Evolutionary conservation across 805 yeast species (phyloP).

Genomic region (Ogataea nitratoaversa): DNA sequence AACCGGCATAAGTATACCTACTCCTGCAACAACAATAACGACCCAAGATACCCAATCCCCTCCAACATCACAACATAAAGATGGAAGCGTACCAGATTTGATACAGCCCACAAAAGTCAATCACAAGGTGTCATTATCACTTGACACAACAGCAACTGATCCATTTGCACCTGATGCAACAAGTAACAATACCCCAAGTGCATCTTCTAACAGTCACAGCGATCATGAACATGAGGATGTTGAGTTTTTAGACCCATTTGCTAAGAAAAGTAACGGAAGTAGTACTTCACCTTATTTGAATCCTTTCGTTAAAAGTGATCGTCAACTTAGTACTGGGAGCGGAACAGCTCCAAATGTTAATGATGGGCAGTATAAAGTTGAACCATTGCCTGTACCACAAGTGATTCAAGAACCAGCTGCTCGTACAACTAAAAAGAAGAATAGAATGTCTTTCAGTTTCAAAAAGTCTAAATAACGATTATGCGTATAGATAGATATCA

Average conservation of each 20-base stretch:
- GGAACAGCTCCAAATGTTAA: neutral
- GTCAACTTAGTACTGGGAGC: neutral
- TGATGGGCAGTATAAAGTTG: neutral
- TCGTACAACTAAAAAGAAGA: constrained; percentile 11
- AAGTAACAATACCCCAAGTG: neutral
- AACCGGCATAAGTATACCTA: neutral
- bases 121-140: neutral
- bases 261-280: neutral
- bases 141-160: neutral
- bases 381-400: neutral
- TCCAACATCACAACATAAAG: neutral
- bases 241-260: neutral
- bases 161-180: neutral
- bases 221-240: neutral
- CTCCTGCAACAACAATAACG: neutral
- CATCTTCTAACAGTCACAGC: too few relatives aligned
- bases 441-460: constrained; percentile 18
- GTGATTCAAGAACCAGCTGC: neutral
- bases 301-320: neutral
- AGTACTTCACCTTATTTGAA: neutral
- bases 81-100: neutral
- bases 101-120: neutral
- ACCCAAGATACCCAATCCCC: neutral
- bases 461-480: constrained; percentile 8
- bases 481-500: neutral